phyloP scores from a whole-genome alignment of 2,329 filamentous ascomycete species.

The Alternaria postmessia region DNA sequence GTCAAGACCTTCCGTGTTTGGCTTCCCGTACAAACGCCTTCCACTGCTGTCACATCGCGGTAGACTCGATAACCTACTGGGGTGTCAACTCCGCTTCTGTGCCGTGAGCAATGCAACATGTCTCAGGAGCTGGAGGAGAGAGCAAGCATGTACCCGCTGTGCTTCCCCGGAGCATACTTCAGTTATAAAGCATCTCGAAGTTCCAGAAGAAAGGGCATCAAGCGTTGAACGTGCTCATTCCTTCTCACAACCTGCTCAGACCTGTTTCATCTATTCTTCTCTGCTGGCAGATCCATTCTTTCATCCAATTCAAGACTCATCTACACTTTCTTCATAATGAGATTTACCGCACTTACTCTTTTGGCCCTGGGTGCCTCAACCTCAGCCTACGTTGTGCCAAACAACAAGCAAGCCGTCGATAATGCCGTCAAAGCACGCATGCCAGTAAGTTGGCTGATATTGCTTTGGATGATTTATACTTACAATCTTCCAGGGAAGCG shows the following conservation, averaged over 20 bases:
- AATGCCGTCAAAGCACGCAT: constrained; percentile 40
- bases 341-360: constrained; percentile 38
- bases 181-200: constrained; percentile 38
- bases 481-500: constrained; percentile 32
- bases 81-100: constrained; percentile 18
- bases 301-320: constrained; percentile 22
- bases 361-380: constrained; percentile 44
- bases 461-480: constrained; percentile 6
- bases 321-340: constrained; percentile 39
- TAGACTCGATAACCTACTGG: constrained; percentile 13
- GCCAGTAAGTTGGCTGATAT: constrained; percentile 26
- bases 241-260: constrained; percentile 43
- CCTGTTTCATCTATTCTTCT: constrained; percentile 35
- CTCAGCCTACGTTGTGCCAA: constrained; percentile 43
- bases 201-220: constrained; percentile 32
- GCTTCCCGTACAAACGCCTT: constrained; percentile 15
- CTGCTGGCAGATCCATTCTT: constrained; percentile 42
- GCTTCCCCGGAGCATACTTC: constrained; percentile 9
- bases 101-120: constrained; percentile 28
- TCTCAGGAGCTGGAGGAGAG: constrained; percentile 25
- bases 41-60: constrained; percentile 2
- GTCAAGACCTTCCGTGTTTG: constrained; percentile 22
- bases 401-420: constrained; percentile 26
- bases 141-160: constrained; percentile 13
- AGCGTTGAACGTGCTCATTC: constrained; percentile 47